Evolutionary conservation across 164 flowering plant species (phyloP).

Genomic region (Berberis vulgaris): DNA sequence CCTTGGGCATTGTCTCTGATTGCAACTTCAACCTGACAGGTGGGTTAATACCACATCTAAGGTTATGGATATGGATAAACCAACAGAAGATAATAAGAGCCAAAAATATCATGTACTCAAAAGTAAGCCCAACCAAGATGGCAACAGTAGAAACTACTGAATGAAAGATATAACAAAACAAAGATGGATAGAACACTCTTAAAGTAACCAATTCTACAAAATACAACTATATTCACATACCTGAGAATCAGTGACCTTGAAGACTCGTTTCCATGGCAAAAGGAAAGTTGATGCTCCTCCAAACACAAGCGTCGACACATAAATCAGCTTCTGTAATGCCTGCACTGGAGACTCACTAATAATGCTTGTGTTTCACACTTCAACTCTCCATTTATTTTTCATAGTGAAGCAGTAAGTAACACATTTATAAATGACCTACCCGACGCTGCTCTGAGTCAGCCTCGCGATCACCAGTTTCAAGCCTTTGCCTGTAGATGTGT

Average conservation of each 20-base stretch:
- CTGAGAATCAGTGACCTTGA: constrained; percentile 90
- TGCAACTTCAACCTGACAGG: constrained; percentile 83
- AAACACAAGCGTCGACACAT: constrained; percentile 92
- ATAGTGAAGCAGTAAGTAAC: background rate
- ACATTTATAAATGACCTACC: constrained; percentile 40
- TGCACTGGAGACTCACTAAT: constrained; percentile 59
- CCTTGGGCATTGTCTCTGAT: constrained; percentile 89
- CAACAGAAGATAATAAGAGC: too few relatives aligned
- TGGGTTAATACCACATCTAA: background rate
- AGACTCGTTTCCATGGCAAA: constrained; percentile 98
- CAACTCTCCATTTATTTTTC: background rate
- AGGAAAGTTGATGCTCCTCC: constrained; percentile 94
- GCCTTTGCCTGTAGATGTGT: constrained; percentile 78
- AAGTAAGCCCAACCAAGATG: too few relatives aligned
- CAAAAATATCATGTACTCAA: too few relatives aligned
- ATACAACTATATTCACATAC: constrained; percentile 23
- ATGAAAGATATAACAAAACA: too few relatives aligned
- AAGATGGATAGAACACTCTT: too few relatives aligned
- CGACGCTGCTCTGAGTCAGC: constrained; percentile 74
- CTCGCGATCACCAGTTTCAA: constrained; percentile 95
- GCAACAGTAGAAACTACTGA: too few relatives aligned
- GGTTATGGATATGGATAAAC: too few relatives aligned
- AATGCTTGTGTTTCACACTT: constrained; percentile 43
- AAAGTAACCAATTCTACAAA: too few relatives aligned
- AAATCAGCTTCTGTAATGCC: constrained; percentile 98